phyloP scores from a whole-genome alignment of 768 basidiomycete genomes.

The Russula vinacea region DNA sequence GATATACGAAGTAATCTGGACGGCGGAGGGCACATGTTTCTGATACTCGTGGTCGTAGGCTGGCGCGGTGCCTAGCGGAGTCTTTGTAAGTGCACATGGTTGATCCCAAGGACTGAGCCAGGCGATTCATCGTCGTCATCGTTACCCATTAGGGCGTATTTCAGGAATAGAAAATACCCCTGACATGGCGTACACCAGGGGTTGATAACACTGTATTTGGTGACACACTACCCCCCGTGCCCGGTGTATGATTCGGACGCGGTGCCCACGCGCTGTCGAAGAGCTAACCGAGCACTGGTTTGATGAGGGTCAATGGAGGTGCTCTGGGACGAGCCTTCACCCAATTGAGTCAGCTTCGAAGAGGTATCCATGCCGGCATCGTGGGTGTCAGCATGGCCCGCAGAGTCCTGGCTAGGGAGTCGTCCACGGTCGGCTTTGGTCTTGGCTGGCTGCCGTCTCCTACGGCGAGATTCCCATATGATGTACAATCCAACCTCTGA shows the following conservation, averaged over 20 bases:
- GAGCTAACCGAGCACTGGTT: not conserved
- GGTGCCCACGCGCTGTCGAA: conserved; percentile 16
- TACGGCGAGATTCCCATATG: conserved; percentile 59
- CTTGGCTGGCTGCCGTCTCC: not conserved
- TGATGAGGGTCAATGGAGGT: conserved; percentile 19
- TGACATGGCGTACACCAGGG: too few species aligned
- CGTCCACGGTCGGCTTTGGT: not conserved
- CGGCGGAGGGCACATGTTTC: not conserved
- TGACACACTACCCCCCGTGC: not conserved
- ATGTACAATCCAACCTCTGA: conserved; percentile 69
- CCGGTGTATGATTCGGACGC: not conserved
- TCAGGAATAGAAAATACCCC: not conserved
- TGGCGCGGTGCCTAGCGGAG: not conserved
- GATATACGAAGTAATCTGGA: not conserved
- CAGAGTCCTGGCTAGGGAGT: not conserved
- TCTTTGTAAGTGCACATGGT: not conserved
- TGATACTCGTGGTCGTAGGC: not conserved
- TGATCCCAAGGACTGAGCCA: not conserved
- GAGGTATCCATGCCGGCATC: not conserved
- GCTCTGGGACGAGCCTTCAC: not conserved
- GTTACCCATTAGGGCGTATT: not conserved
- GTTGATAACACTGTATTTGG: not conserved
- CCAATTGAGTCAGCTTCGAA: not conserved
- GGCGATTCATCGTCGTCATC: not conserved
- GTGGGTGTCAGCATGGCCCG: not conserved